Base-by-base conservation (phyloP, 225 moss, liverwort and hornwort genomes). In the Sphagnum contortum region DNA sequence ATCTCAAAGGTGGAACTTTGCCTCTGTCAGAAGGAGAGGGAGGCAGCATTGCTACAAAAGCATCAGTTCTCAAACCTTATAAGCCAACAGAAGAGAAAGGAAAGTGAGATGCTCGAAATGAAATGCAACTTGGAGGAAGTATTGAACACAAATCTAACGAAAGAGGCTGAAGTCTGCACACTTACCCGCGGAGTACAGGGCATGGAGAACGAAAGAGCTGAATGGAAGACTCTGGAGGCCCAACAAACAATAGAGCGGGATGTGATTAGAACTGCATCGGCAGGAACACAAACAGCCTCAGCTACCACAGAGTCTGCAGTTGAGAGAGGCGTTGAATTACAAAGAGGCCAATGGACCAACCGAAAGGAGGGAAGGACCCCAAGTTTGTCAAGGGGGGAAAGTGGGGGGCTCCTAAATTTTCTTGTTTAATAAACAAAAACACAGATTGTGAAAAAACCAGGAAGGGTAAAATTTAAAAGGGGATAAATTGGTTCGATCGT, bases 51-150 rank as follows among this genome's bases (percentile, higher is more conserved):
- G 0, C 70, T 74, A 48, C 76, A 29, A 29, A 29, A 72, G 62
- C 81, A 83, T 9, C 76, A 74, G 73, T 54, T 86, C 51, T 77
- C 79, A 46, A 74, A 82, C 45, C 13, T 73, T 8, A 73, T 81
- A 56, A 75, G 87, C 5, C 69, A 87, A 55, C 57, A 89, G 6
- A 79, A 72, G 57, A 66, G 58, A 13, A 94, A 89, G 53, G 89
- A 91, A 68, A 80, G 85, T 50, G 81, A 85, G 66, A 63, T 89
- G 71, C 75, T 86, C 66, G 83, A 87, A 69, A 76, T 87, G 66
- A 87, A 87, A 53, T 89, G 85, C 58, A 76, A 83, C 60, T 63
- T 94, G 4, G 80, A 89, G 69, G 83, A 83, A 67, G 81, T 76
- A 51, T 62, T 80, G 55, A 72, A 73, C 57, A 77, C 72, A 13